Base-by-base conservation (phyloP, 2,329 filamentous ascomycete species). In the Colletotrichum lini region DNA sequence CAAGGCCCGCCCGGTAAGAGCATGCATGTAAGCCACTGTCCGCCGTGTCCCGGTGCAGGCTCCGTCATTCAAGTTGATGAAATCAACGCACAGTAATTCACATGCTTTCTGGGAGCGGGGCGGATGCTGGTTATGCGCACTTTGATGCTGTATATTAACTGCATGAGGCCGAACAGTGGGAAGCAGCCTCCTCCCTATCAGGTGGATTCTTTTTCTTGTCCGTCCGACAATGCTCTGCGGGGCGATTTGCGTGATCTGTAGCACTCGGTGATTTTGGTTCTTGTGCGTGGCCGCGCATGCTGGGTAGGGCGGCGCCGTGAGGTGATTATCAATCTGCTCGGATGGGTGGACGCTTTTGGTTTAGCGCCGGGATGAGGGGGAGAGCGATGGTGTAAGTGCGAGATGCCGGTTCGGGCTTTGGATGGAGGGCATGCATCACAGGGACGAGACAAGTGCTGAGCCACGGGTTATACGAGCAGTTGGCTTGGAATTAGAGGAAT, bases 341-440 rank as follows among this genome's bases (percentile, higher is more conserved):
- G 18, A 54, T 5, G 15, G 8, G 26, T 35, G 9, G 9, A 26
- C 49, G 4, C 21, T 15, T 50, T 26, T 15, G 21, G 21, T 50
- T 26, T 50, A 26, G 49, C n/a, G 21, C 21, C 12, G n/a, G n/a
- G 4, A 9, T 10, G 12, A 12, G 0, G 44, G 44, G 18, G 45
- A 47, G 45, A 18, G 45, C 45, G n/a, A 21, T 49, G 45, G n/a
- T 49, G 45, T 49, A n/a, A 49, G 45, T 49, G 45, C n/a, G 45
- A 21, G 45, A 21, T 49, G n/a, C 44, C 15, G 18, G 7, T n/a
- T 47, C 15, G 44, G 44, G 16, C 44, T 47, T 16, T 47, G 23
- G 50, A 15, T 35, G 9, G 26, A 9, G 26, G 16, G 15, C 10
- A 35, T 35, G 30, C 15, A 30, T 12, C 30, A 13, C 5, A 53